phyloP scores from a whole-genome alignment of 306 rosid genomes.

The Bauhinia variegata region DNA sequence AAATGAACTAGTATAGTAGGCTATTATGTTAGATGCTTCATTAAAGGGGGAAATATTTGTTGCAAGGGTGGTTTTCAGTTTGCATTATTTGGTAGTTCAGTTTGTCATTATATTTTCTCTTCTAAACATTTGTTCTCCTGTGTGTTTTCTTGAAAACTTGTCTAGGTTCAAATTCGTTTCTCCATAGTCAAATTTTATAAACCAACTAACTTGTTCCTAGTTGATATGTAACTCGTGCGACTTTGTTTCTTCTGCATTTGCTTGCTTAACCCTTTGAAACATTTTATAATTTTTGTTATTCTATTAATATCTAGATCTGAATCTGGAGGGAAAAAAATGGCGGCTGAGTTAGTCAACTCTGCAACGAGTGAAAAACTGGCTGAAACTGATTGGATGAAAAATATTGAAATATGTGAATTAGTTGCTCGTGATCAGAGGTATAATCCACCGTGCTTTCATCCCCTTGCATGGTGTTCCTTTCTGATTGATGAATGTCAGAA shows the following conservation, averaged over 20 bases:
- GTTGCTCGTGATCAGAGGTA: constrained; percentile 89
- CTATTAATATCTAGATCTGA: constrained; percentile 30
- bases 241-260: constrained; percentile 10
- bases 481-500: constrained; percentile 21
- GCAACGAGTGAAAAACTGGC: constrained; percentile 82
- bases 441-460: constrained; percentile 3
- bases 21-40: background rate
- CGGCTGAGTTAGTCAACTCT: constrained; percentile 78
- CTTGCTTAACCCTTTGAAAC: constrained; percentile 16
- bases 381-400: constrained; percentile 87
- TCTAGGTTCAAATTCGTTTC: background rate
- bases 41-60: constrained; percentile 18
- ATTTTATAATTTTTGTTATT: constrained; percentile 7
- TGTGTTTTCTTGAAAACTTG: background rate
- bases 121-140: background rate
- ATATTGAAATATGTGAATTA: constrained; percentile 86
- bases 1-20: too few relatives aligned
- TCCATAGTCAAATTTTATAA: background rate
- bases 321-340: constrained; percentile 59
- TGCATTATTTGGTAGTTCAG: background rate
- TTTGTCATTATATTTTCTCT: constrained; percentile 7
- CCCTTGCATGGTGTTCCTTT: constrained; percentile 21
- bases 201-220: constrained; percentile 1
- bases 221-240: constrained; percentile 4
- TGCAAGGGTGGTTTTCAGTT: constrained; percentile 22